phyloP scores from a whole-genome alignment of 1,139 yeast species.

The Sugiyamaella sp. region DNA sequence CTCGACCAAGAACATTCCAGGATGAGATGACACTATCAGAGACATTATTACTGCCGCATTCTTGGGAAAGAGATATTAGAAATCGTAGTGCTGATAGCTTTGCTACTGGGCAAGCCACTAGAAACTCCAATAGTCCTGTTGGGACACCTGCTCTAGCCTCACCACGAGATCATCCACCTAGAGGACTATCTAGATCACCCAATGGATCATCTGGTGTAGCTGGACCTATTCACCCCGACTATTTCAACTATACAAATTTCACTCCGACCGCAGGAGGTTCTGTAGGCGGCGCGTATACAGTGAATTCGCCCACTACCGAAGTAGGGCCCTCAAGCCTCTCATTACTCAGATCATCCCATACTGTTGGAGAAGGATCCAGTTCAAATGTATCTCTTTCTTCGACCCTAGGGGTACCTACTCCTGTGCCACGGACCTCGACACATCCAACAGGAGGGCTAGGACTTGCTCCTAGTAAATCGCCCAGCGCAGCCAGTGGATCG shows the following conservation, averaged over 20 bases:
- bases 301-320: slow-evolving; percentile 2
- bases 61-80: slow-evolving; percentile 18
- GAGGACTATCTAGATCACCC: slow-evolving; percentile 2
- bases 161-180: slow-evolving; percentile 1
- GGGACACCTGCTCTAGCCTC: background rate
- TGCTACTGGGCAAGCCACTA: background rate
- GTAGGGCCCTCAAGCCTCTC: background rate
- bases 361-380: background rate
- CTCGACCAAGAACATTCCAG: slow-evolving; percentile 4
- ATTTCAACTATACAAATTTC: slow-evolving; percentile 1
- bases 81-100: slow-evolving; percentile 22
- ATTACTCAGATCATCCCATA: background rate
- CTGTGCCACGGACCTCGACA: background rate
- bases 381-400: slow-evolving; percentile 12
- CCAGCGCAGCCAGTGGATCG: background rate
- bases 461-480: slow-evolving; percentile 6
- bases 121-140: slow-evolving; percentile 3
- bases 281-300: background rate
- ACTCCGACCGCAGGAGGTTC: background rate
- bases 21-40: slow-evolving; percentile 16
- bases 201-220: background rate
- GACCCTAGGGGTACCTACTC: background rate
- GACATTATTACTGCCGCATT: slow-evolving; percentile 12
- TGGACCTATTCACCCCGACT: slow-evolving; percentile 5
- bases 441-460: background rate